These are phyloP conservation scores for Sugiyamaella castrensis DNA, from an alignment of 1,139 yeast genomes.

Conservation along the genomic window DNA sequence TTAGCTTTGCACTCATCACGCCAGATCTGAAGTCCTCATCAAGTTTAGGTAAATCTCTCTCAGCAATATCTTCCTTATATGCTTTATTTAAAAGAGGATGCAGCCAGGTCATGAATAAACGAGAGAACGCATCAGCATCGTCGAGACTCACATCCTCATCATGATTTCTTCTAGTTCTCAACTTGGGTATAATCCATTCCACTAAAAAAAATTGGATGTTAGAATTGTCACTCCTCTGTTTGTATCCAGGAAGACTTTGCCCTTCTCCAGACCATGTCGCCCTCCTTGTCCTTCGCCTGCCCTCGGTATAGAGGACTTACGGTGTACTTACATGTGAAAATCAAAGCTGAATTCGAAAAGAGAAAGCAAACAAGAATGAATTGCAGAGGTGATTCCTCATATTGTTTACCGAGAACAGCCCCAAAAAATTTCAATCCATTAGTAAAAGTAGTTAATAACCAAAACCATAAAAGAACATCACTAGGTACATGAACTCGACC, in stretches of 20 bases:
- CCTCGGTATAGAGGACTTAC: background rate
- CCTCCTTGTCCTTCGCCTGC: too few species aligned
- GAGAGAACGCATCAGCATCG: conserved; percentile 75
- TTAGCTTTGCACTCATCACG: conserved; percentile 47
- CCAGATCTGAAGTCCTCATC: conserved; percentile 60
- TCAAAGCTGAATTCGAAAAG: conserved; percentile 13
- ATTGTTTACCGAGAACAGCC: conserved; percentile 11
- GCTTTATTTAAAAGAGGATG: conserved; percentile 78
- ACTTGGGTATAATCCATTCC: conserved; percentile 23
- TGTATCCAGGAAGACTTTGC: too few species aligned
- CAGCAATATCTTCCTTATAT: conserved; percentile 62
- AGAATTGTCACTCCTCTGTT: background rate
- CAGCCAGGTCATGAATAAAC: conserved; percentile 82
- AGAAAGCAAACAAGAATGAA: conserved; percentile 9
- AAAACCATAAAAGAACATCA: conserved; percentile 64
- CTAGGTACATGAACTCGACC: conserved; percentile 60
- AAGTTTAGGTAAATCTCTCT: conserved; percentile 72
- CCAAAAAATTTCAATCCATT: conserved; percentile 46
- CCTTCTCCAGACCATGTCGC: too few species aligned
- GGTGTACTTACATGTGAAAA: conserved; percentile 9
- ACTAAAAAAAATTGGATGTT: conserved; percentile 5
- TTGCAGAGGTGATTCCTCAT: conserved; percentile 10
- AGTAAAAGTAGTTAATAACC: conserved; percentile 55
- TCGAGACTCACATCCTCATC: conserved; percentile 40
- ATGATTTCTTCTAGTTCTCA: conserved; percentile 4